Evolutionary conservation across 2,329 filamentous ascomycete genomes (phyloP), one percentile per base, ranked within the genome.

Genomic region (Apiospora arundinis): DNA sequence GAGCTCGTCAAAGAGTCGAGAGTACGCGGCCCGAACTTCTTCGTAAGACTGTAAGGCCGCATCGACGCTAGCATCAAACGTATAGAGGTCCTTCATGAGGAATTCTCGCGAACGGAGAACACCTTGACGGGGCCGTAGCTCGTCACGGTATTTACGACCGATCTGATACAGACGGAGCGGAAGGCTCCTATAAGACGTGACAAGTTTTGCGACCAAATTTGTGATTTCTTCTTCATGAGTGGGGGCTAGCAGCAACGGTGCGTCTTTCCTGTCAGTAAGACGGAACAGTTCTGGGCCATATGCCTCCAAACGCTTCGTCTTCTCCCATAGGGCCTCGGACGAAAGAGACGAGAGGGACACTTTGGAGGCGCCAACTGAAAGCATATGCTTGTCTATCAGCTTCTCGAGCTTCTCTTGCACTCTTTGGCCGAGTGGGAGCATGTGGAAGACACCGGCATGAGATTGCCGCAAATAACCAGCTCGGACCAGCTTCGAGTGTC

Each of bases 191-290:
- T 97, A 95, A 0, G 95, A 97, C 56, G 91, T 90, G 0, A 95
- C 85, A 21, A 91, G 88, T 70, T 87, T 88, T 4, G 90, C 89
- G 1, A 98, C 93, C 2, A 99, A 85, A 0, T 88, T 85, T 0
- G 96, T 99, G 75, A 99, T 96, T 79, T 99, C 96, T 80, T 99
- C 96, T 79, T 99, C 96, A 73, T 99, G 96, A 0, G 96, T 99
- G 0, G 96, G 96, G 0, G 95, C 92, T 4, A 99, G 88, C 42
- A 99, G 86, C 73, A 93, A 93, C 4, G 88, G 86, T 0, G 88
- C 85, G 8, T 92, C 89, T 81, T 93, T 96, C 70, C 96, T 90
- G 81, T 98, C 96, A 63, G 87, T 83, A 66, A 98, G 89, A 56
- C 89, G 90, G 76, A 98, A 95, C 25, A 98, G 87, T 83, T 97